Percentiles rank a stretch among this genome's conserved stretches.
Conservation (phyloP, 208 protist species). For the Sergeia podlipaevii region DNA sequence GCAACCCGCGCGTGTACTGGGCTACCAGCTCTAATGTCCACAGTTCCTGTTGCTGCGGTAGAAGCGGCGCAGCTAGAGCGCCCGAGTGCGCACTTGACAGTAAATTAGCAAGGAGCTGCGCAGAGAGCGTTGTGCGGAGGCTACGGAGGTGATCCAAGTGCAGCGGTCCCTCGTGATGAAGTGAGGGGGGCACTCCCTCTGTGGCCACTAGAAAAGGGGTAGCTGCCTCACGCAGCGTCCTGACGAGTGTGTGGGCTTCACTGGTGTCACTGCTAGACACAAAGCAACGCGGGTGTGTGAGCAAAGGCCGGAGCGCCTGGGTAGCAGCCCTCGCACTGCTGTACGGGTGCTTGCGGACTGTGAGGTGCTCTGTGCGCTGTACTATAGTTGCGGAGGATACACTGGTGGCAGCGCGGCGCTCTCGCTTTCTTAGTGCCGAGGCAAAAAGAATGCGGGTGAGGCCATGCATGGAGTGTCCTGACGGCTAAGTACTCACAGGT, state of each 20-base stretch:
- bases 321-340: too few species aligned
- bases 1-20: slow-evolving; percentile 13
- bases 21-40: slow-evolving; percentile 16
- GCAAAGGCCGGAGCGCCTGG: too few species aligned
- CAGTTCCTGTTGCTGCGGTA: slow-evolving; percentile 19
- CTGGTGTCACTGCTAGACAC: too few species aligned
- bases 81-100: neutral
- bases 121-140: slow-evolving; percentile 8
- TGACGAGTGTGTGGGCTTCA: neutral
- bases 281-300: too few species aligned
- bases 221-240: neutral
- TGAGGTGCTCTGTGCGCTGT: too few species aligned
- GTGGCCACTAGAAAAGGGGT: slow-evolving; percentile 1
- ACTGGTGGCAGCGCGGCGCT: too few species aligned
- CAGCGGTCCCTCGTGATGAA: slow-evolving; percentile 34
- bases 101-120: neutral
- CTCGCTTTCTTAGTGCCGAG: too few species aligned
- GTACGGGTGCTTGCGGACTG: too few species aligned
- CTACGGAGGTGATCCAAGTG: neutral
- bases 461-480: too few species aligned
- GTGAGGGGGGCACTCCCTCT: slow-evolving; percentile 15
- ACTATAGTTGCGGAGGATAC: too few species aligned
- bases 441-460: too few species aligned
- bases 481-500: too few species aligned
- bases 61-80: slow-evolving; percentile 1